Percentiles rank a stretch among this genome's conserved stretches.
These are phyloP conservation scores for Venturia asperata DNA, from an alignment of 2,329 filamentous ascomycete species.

Conservation along the genomic window DNA sequence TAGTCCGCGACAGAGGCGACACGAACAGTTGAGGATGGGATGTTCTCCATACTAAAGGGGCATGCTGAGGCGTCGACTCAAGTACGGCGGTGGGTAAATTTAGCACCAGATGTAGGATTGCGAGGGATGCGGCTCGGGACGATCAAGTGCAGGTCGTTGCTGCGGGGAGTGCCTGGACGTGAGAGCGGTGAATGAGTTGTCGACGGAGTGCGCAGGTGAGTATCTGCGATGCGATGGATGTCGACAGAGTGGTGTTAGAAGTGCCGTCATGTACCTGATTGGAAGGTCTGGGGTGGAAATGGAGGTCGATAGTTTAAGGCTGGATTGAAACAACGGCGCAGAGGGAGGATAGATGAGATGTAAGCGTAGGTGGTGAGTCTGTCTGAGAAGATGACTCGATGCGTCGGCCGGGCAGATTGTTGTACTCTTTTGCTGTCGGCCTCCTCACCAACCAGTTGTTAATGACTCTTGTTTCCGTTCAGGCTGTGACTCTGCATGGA, in stretches of 20 bases:
- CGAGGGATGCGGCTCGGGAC: background rate
- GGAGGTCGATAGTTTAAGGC: background rate
- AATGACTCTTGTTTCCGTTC: background rate
- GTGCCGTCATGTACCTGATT: background rate
- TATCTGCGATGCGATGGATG: slow-evolving; percentile 1
- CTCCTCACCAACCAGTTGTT: background rate
- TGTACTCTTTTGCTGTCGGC: background rate
- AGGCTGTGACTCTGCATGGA: slow-evolving; percentile 3
- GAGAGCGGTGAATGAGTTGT: background rate
- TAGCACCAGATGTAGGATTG: background rate
- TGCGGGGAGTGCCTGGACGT: background rate
- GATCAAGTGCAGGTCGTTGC: background rate
- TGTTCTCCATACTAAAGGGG: slow-evolving; percentile 7
- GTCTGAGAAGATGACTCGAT: background rate
- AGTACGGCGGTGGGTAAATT: background rate
- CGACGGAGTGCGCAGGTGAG: background rate
- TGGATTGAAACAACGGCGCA: background rate
- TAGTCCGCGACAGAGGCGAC: slow-evolving; percentile 18
- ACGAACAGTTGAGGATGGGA: slow-evolving; percentile 6
- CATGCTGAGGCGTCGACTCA: background rate
- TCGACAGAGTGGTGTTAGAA: background rate
- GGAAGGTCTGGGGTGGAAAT: background rate
- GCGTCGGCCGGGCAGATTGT: background rate
- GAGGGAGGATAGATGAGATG: background rate
- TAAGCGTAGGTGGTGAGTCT: background rate